A percentile compares a stretch with the other conserved stretches of the same genome.
These are phyloP conservation scores for Monosporascus sp. DNA, from an alignment of 2,329 filamentous ascomycete genomes.

Conservation along the genomic window DNA sequence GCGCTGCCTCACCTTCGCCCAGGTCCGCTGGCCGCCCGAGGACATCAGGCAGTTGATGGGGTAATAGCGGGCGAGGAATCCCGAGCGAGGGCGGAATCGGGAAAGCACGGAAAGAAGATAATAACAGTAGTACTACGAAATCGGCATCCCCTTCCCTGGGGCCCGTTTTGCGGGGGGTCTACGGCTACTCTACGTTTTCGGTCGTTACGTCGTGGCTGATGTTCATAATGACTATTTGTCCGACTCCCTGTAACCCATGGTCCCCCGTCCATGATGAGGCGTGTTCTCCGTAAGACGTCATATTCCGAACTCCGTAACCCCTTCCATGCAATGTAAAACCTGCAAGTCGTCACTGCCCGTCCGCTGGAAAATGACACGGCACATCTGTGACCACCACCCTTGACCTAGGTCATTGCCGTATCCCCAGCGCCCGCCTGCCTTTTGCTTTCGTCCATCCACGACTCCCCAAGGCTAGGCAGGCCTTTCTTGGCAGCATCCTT, in stretches of 20 bases:
- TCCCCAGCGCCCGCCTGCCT: constrained; percentile 7
- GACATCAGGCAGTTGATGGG: constrained; percentile 95
- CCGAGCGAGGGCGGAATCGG: too few species aligned
- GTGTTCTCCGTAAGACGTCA: not conserved
- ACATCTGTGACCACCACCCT: not conserved
- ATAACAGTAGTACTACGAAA: not conserved
- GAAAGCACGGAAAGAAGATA: not conserved
- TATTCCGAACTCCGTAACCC: constrained; percentile 1
- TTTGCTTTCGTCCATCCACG: constrained; percentile 16
- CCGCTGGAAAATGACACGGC: too few species aligned
- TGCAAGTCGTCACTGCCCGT: not conserved
- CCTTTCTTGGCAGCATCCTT: constrained; percentile 28
- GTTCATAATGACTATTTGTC: not conserved
- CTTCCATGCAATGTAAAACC: not conserved
- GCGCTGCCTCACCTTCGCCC: constrained; percentile 90
- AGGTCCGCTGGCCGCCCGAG: constrained; percentile 91
- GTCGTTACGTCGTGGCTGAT: not conserved
- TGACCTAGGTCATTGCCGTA: constrained; percentile 7
- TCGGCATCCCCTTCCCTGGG: not conserved
- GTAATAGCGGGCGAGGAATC: constrained; percentile 29
- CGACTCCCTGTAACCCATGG: not conserved
- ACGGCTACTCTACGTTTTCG: not conserved
- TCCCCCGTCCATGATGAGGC: not conserved
- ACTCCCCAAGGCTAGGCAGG: constrained; percentile 18
- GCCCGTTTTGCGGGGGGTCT: not conserved